Base-by-base conservation (phyloP, 2,329 filamentous ascomycete genomes). In the Botrytis squamosa region DNA sequence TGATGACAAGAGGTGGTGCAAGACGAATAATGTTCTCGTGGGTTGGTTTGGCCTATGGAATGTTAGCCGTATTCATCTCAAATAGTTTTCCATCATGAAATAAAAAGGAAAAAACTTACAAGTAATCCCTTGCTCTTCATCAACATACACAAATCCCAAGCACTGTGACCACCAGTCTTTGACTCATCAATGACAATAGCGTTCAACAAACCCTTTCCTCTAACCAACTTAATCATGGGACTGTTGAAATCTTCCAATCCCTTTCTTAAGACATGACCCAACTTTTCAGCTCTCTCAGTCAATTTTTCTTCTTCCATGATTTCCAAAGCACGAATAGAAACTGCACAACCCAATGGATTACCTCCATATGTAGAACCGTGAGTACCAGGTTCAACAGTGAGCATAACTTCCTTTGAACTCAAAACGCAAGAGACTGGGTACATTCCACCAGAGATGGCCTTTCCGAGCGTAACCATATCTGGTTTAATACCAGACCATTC, bases 311-410 rank as follows among this genome's bases (percentile, higher is more conserved):
- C 96, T 81, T 95, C 90, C 78, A 99, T 91, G 72, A 99, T 89
- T 86, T 99, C 95, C 63, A 99, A 88, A 33, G 96, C 96, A 76
- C 95, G 93, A 81, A 99, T 97, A 38, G 95, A 97, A 44, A 99
- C 93, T 57, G 96, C 96, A 79, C 94, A 98, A 38, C 95, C 96
- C 20, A 99, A 87, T 29, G 96, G 96, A 84, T 99, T 99, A 69
- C 96, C 96, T 75, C 96, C 96, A 81, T 98, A 99, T n/a, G 96
- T 99, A 60, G 94, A 97, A 67, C 96, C 96, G 84, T 99, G 96
- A 40, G 96, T 98, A 75, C 96, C 96, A 40, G 96, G 93, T 86
- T 99, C 96, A 76, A 99, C 88, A 16, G 95, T 96, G 77, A 98
- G 88, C 95, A 99, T 98, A 76, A 98, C 87, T 73, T 98, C 95